Evolutionary conservation across 495 filamentous ascomycete genomes (phyloP), one percentile per base, ranked within the genome.

Genomic region (Trichocladium uniseriatum): DNA sequence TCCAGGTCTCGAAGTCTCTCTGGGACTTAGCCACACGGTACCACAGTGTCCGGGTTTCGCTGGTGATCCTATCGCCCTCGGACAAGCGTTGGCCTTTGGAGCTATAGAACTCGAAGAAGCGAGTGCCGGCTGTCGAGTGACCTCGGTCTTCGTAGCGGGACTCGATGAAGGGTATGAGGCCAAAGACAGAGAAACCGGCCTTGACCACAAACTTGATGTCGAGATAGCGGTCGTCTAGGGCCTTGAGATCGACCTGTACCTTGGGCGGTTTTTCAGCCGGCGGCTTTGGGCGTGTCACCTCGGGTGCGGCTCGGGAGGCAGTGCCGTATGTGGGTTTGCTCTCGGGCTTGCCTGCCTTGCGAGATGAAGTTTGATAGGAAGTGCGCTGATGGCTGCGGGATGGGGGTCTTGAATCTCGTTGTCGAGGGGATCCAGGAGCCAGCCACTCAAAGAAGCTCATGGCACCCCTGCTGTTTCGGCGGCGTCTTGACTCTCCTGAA

Each of bases 1-100:
- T 54, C 56, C 57, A 59, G 16, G 29, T 18, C 16, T 56, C 53
- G 16, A 19, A 2, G 20, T 56, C 50, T 19, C 32, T 45, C n/a
- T 37, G 9, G n/a, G 29, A n/a, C 16, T 19, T 49, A 7, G 35
- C 19, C 47, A 57, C 22, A 19, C 53, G 53, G 37, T 62, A 62
- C 56, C 56, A 59, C 16, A 60, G 43, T 2, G 20, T 36, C 2
- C 18, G n/a, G 6, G n/a, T 10, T 8, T 42, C n/a, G 13, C 14
- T 18, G n/a, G 22, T 37, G 37, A 57, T 20, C 11, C n/a, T 29
- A 14, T 51, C 35, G 0, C 42, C 29, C 3, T 21, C 29, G 6
- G 19, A 14, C 34, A 60, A 47, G 13, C 41, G 38, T 16, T 38
- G 29, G 35, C 48, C 54, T 2, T 55, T 44, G 6, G 38, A 15